Base-by-base conservation (phyloP, 164 flowering plant genomes). In the Tinospora cordifolia region DNA sequence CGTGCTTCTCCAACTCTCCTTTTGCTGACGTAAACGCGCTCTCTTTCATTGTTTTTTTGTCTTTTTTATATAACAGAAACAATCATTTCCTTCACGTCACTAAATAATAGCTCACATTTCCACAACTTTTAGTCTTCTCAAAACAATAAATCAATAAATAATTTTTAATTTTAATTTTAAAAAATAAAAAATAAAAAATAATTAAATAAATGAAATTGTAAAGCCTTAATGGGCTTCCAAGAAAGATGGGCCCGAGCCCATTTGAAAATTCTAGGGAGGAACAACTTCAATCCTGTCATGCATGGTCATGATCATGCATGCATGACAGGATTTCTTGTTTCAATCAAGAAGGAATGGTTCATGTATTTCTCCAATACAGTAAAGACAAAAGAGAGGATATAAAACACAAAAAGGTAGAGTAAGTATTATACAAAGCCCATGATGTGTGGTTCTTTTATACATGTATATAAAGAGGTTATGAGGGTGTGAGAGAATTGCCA, bases 51-150 rank as follows among this genome's bases (percentile, higher is more conserved):
- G 24, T 13, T 0, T 34, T 40, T 65, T 71, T 79, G 70, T 66
- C 70, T 49, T 71, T 62, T 49, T 71, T 62, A 62, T 30, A n/a
- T 4, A 65, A 49, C 57, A 19, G 8, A 21, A 19, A 21, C 63
- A 26, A 69, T 70, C 75, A 74, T 60, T 80, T 76, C 44, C 76
- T 73, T 81, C 82, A 81, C 82, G 77, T 74, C 75, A 79, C 46
- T 67, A 58, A 58, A 46, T n/a, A n/a, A n/a, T n/a, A n/a, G n/a
- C n/a, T n/a, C n/a, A n/a, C n/a, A n/a, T n/a, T n/a, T n/a, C n/a
- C n/a, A n/a, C n/a, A n/a, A n/a, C n/a, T n/a, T n/a, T n/a, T n/a
- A n/a, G n/a, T n/a, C n/a, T n/a, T n/a, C n/a, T n/a, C n/a, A n/a
- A n/a, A n/a, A n/a, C n/a, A n/a, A n/a, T n/a, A n/a, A n/a, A n/a